phyloP scores from a whole-genome alignment of 768 basidiomycete genomes.

The Fomitopsis serialis region DNA sequence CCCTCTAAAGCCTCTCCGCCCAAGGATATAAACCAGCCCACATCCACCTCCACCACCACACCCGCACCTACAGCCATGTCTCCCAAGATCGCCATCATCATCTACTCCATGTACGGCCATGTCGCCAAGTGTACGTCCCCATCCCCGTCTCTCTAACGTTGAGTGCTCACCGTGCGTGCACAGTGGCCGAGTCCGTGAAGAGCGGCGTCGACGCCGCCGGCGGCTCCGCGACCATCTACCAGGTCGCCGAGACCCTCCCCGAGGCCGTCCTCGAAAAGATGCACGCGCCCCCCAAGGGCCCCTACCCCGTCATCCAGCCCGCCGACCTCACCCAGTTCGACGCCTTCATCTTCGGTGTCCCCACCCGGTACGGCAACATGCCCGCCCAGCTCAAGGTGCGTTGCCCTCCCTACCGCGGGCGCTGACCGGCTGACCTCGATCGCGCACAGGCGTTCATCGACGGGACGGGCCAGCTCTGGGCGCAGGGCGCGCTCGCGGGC shows the following conservation, averaged over 20 bases:
- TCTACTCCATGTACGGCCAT: conserved; percentile 76
- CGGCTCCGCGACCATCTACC: conserved; percentile 42
- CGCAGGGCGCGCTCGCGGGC: conserved; percentile 51
- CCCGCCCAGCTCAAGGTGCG: conserved; percentile 76
- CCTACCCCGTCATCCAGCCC: conserved; percentile 65
- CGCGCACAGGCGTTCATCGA: conserved; percentile 65
- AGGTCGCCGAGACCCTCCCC: conserved; percentile 76
- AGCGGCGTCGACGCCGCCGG: conserved; percentile 37
- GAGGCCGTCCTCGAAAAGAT: conserved; percentile 61
- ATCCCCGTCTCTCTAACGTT: neutral
- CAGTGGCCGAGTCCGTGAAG: conserved; percentile 58
- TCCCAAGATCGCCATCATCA: conserved; percentile 64
- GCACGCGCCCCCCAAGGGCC: conserved; percentile 66
- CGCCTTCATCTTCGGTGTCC: conserved; percentile 73
- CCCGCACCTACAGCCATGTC: conserved; percentile 6
- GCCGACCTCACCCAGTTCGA: conserved; percentile 57
- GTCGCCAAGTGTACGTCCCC: conserved; percentile 48
- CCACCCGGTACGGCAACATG: conserved; percentile 79
- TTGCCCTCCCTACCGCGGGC: neutral
- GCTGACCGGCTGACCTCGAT: neutral
- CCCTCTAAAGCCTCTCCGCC: neutral
- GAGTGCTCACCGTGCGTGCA: conserved; percentile 4
- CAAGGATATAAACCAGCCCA: conserved; percentile 4
- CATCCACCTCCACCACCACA: conserved; percentile 6
- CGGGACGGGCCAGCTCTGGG: conserved; percentile 66